Evolutionary conservation across 164 flowering plant genomes (phyloP).

Genomic region (Tetracentron sinense): DNA sequence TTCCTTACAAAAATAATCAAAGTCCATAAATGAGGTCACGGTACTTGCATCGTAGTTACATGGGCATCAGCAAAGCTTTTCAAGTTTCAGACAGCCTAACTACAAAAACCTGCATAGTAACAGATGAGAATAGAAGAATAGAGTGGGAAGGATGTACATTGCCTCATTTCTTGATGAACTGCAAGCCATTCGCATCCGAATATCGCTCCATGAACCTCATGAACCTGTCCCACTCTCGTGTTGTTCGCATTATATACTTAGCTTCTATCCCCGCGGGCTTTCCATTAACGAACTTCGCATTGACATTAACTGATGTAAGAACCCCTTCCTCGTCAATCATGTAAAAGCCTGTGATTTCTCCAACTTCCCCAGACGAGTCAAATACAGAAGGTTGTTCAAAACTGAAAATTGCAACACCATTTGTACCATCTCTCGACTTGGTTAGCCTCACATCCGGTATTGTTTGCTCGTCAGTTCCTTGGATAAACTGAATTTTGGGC

Average conservation of each 20-base stretch:
- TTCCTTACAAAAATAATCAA: no score
- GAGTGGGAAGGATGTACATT: slow-evolving; percentile 19
- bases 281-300: slow-evolving; percentile 82
- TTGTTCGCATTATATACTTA: slow-evolving; percentile 76
- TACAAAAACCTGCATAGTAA: slow-evolving; percentile 12
- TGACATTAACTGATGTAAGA: slow-evolving; percentile 83
- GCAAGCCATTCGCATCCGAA: slow-evolving; percentile 80
- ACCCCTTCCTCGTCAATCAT: slow-evolving; percentile 98
- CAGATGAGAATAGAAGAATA: slow-evolving; percentile 9
- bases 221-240: slow-evolving; percentile 93
- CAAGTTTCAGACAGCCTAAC: slow-evolving; percentile 16
- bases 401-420: slow-evolving; percentile 82
- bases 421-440: slow-evolving; percentile 87
- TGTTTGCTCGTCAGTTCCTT: slow-evolving; percentile 88
- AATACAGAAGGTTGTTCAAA: slow-evolving; percentile 91
- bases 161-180: slow-evolving; percentile 79
- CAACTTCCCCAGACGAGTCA: slow-evolving; percentile 80
- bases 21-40: no score
- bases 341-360: slow-evolving; percentile 93
- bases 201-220: slow-evolving; percentile 99
- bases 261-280: slow-evolving; percentile 91
- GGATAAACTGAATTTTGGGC: slow-evolving; percentile 92
- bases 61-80: slow-evolving; percentile 14
- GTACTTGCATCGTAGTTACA: slow-evolving; percentile 1
- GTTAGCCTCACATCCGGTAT: slow-evolving; percentile 86